These are phyloP conservation scores for Melaleuca alternifolia DNA, from an alignment of 345 rosid genomes.

Conservation along the genomic window DNA sequence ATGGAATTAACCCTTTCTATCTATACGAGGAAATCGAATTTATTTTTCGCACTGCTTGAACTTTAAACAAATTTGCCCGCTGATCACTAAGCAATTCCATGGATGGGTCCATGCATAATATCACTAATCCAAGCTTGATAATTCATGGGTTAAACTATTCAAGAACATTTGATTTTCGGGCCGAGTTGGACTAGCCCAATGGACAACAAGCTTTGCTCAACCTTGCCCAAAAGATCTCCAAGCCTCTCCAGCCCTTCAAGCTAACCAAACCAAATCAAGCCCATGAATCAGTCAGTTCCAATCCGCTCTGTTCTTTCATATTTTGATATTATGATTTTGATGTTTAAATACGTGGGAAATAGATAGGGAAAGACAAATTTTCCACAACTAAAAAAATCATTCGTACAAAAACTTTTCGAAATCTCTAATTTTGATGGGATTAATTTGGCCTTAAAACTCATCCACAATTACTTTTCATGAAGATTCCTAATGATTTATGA, in stretches of 20 bases:
- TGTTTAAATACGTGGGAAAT: not conserved
- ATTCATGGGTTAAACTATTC: not conserved
- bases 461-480: not conserved
- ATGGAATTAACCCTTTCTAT: not conserved
- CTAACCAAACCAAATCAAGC: not conserved
- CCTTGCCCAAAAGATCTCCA: not conserved
- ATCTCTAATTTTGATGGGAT: not conserved
- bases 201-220: not conserved
- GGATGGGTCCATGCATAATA: not conserved
- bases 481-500: not conserved
- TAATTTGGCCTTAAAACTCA: not conserved
- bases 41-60: not conserved
- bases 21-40: not conserved
- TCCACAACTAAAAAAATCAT: not conserved
- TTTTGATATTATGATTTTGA: not conserved
- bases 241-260: not conserved
- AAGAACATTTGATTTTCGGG: not conserved
- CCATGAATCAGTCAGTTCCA: not conserved
- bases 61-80: not conserved
- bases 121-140: not conserved
- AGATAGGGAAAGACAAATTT: not conserved
- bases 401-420: not conserved
- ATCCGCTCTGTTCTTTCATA: not conserved
- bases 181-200: not conserved
- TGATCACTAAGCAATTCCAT: not conserved